Base-by-base conservation (phyloP, 495 filamentous ascomycete species). In the Annulohypoxylon nitens region DNA sequence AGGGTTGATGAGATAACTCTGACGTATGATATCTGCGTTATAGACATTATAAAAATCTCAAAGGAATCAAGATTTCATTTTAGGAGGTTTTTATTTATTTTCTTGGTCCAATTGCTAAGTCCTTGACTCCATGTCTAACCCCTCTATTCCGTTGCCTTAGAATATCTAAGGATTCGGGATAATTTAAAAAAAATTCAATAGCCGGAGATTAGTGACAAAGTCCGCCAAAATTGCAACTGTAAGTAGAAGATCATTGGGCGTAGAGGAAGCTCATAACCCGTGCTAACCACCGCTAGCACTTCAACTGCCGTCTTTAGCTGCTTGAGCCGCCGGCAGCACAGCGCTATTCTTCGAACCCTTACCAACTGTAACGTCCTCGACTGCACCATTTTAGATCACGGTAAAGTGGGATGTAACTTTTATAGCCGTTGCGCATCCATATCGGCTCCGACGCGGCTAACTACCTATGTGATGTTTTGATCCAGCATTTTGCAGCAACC, bases 121-220 rank as follows among this genome's bases (percentile, higher is more conserved):
- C 50, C 50, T 30, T 14, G 12, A 54, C 6, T 26, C 25, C 23
- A 30, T 54, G 9, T 26, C 23, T 54, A 30, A 54, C 25, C 50
- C 25, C 23, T 26, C 50, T 54, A 54, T 30, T 54, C 50, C 50
- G 50, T 30, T n/a, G 1, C 23, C 25, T 33, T 7, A 33, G 50
- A 5, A 54, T 33, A 26, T 51, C 48, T 51, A 26, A 51, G 48
- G 48, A 51, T 54, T 54, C 54, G 54, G 54, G 54, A 58, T 58
- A 58, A 58, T 58, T 58, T 11, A 39, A 58, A 26, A 7, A 8
- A n/a, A 25, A 60, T 8, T 43, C 34, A 18, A 9, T 39, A 67
- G 54, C n/a, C 64, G 64, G 64, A 67, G 64, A 59, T 67, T 67
- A 60, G 30, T 43, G 34, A 39, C 37, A 67, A 66, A 67, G 26